Evolutionary conservation across 192 early-diverging fungal genomes (phyloP), one percentile per base, ranked within the genome.

Genomic region (Anaeromyces robustus): DNA sequence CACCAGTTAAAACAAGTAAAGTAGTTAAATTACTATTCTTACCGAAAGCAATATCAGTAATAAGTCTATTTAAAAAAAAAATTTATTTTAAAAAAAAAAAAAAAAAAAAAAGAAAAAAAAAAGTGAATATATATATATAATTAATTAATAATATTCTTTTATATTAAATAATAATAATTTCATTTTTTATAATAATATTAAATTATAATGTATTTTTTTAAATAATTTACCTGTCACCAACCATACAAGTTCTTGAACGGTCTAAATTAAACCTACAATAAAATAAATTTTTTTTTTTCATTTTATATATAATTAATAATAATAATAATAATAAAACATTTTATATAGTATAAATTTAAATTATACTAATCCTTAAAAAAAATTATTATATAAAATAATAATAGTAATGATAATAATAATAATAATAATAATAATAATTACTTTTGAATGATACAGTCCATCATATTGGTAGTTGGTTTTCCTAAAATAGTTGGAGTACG

Each of bases 11-110:
- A 30, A 98, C 96, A 79, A 95, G 90, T 80, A 99, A 85, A 0
- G 97, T 99, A 77, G 87, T 89, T 32, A 96, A 84, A n/a, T 92
- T 92, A 81, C 96, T 96, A 28, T 90, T 83, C 78, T 92, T 91
- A 37, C 97, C 97, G 86, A 99, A 99, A 32, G 90, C 90, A 82
- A 99, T 96, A 85, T 99, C 97, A 6, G 97, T 99, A 85, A 97
- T 94, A 43, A 98, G 86, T 30, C 96, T 29, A 30, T 29, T 37
- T 29, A 81, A 52, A n/a, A 32, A 41, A 28, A 32, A 41, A 41
- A 16, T 34, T 34, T 34, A 34, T 34, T 34, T 34, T 4, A 41
- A 16, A 16, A 41, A 41, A 41, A 41, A 41, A 41, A 41, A 41
- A 41, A 41, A 41, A 41, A 41, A 41, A 41, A 41, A 41, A 41